Evolutionary conservation across 805 yeast genomes (phyloP), one percentile per base, ranked within the genome.

Genomic region (Wickerhamomyces bovis): DNA sequence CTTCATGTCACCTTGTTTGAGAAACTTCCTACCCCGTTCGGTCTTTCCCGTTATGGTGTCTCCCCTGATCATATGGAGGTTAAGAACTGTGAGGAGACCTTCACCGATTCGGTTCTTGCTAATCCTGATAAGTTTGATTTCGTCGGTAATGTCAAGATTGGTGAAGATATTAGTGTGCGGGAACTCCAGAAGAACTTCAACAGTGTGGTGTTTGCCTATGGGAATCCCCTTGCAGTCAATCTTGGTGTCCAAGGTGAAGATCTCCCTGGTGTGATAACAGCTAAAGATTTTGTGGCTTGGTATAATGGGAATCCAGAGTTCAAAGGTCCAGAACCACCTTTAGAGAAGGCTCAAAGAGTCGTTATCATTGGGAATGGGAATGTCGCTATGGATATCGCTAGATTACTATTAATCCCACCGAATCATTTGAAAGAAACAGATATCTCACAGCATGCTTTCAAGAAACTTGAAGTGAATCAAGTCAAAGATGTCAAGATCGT

Each of bases 31-130:
- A 82, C 89, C 7, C 99, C 99, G 0, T 92, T 76, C 68, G 99
- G 99, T 0, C 72, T 94, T 30, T 81, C 90, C 38, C 68, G 99
- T 31, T 90, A 78, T 61, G 99, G 99, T 1, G 98, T 94, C n/a
- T 97, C 99, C 0, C 99, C 99, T 2, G 99, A 94, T 66, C 97
- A 94, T 65, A 96, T 97, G 0, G 98, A 94, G 58, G 98, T 94
- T 28, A 92, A 90, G 63, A 81, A 81, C 49, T 85, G 94, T 56
- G 76, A 72, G 44, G 71, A 85, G 18, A 81, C 89, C 44, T 84
- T 94, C 60, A 75, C 73, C 10, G 81, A 69, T 6, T 18, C 30
- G 4, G 45, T 48, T 20, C 48, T 53, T 54, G 56, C 68, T 59
- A 45, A 53, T 21, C 55, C 60, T 12, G 62, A 65, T 12, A 55